A percentile compares a stretch with the other conserved stretches of the same genome.
phyloP scores from a whole-genome alignment of 2,329 filamentous ascomycete species.

The Hypoxylon sp. region DNA sequence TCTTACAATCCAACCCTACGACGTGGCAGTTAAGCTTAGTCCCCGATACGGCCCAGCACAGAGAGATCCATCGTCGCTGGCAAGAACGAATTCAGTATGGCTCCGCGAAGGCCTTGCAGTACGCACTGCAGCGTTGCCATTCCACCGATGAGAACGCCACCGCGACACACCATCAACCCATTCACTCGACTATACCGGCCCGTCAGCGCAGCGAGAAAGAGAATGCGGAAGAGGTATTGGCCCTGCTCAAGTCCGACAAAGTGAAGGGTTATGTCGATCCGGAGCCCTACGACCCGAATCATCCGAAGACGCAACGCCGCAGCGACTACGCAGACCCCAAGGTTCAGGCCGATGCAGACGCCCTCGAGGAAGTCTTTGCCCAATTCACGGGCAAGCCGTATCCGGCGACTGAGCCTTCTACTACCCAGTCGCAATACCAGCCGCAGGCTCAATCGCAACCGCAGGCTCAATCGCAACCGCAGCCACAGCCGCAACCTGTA shows the following conservation, averaged over 20 bases:
- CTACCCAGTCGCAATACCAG: no score
- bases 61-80: slow-evolving; percentile 64
- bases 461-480: slow-evolving; percentile 26
- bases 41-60: slow-evolving; percentile 53
- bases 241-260: slow-evolving; percentile 59
- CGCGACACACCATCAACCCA: background rate
- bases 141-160: background rate
- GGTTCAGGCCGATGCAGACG: slow-evolving; percentile 57
- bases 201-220: slow-evolving; percentile 54
- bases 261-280: slow-evolving; percentile 59
- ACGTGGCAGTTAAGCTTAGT: slow-evolving; percentile 58
- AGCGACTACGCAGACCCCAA: slow-evolving; percentile 58
- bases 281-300: slow-evolving; percentile 53
- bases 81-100: slow-evolving; percentile 60
- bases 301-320: slow-evolving; percentile 49
- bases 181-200: slow-evolving; percentile 39
- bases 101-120: slow-evolving; percentile 55
- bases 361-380: slow-evolving; percentile 58
- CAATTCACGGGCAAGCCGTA: slow-evolving; percentile 60
- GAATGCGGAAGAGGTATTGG: slow-evolving; percentile 53
- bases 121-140: slow-evolving; percentile 58
- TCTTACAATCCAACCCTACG: slow-evolving; percentile 55
- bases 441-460: slow-evolving; percentile 54
- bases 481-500: slow-evolving; percentile 31
- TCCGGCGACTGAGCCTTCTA: slow-evolving; percentile 61